Conservation (phyloP, 495 filamentous ascomycete genomes). For the Parachaetomium inaequale region DNA sequence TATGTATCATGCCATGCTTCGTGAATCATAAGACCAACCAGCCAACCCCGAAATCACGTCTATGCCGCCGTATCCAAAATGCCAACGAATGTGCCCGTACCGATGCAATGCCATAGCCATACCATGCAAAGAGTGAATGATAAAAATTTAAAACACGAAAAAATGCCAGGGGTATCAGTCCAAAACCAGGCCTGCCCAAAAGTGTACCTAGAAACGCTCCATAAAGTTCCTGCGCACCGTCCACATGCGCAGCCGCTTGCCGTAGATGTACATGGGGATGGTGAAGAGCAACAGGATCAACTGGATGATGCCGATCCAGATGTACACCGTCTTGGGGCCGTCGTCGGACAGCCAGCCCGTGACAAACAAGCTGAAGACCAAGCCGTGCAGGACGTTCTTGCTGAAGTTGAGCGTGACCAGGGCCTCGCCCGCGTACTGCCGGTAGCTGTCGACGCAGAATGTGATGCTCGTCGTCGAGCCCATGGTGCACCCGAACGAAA, state of each 20-base stretch:
- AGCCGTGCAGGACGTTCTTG: slow-evolving; percentile 89
- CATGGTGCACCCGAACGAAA: slow-evolving; percentile 90
- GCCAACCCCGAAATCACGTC: background rate
- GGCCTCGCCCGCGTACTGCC: slow-evolving; percentile 92
- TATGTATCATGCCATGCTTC: slow-evolving; percentile 1
- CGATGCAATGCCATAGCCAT: slow-evolving; percentile 3
- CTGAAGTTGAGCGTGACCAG: slow-evolving; percentile 92
- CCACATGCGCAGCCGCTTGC: slow-evolving; percentile 95
- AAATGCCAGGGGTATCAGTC: background rate
- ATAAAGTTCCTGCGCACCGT: slow-evolving; percentile 83
- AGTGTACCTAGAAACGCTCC: slow-evolving; percentile 66
- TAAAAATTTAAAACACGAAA: background rate
- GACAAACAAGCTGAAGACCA: slow-evolving; percentile 89
- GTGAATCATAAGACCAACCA: background rate
- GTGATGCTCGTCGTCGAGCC: slow-evolving; percentile 94
- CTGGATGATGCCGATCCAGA: slow-evolving; percentile 85
- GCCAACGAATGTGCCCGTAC: background rate
- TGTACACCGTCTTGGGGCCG: slow-evolving; percentile 73
- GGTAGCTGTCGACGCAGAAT: slow-evolving; percentile 89
- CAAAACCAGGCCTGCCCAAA: background rate
- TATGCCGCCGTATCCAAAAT: background rate
- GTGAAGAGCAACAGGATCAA: slow-evolving; percentile 67
- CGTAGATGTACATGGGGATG: slow-evolving; percentile 94
- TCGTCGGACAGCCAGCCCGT: slow-evolving; percentile 75
- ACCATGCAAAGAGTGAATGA: background rate